Percentiles rank a stretch among this genome's conserved stretches.
phyloP scores from a whole-genome alignment of 2,329 filamentous ascomycete genomes.

The Aspergillus terreus region DNA sequence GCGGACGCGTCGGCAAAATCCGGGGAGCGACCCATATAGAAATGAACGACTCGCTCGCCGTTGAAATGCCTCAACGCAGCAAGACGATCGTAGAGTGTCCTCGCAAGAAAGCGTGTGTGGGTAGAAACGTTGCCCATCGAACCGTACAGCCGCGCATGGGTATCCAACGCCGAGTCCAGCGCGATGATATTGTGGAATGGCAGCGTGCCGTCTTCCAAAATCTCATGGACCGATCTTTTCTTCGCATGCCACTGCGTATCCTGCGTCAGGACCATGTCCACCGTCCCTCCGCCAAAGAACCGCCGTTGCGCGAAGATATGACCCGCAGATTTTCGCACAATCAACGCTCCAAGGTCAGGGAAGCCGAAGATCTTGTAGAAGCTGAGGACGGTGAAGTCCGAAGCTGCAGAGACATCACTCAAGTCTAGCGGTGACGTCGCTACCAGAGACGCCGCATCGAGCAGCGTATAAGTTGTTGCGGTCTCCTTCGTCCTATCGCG shows the following conservation, averaged over 20 bases:
- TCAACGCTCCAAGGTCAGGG: constrained; percentile 80
- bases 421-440: constrained; percentile 76
- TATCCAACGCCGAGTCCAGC: constrained; percentile 67
- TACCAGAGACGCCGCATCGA: constrained; percentile 79
- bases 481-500: constrained; percentile 30
- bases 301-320: constrained; percentile 61
- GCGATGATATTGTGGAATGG: constrained; percentile 89
- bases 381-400: constrained; percentile 84
- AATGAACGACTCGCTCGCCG: constrained; percentile 58
- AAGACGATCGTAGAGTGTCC: constrained; percentile 58
- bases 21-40: constrained; percentile 54
- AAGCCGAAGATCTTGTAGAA: constrained; percentile 99
- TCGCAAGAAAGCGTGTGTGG: constrained; percentile 66
- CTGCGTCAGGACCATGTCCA: constrained; percentile 79
- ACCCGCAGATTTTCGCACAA: constrained; percentile 70
- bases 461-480: constrained; percentile 59
- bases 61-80: constrained; percentile 65
- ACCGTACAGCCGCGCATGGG: constrained; percentile 66
- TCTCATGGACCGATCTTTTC: constrained; percentile 73
- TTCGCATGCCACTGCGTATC: constrained; percentile 78
- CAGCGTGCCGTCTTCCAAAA: constrained; percentile 85
- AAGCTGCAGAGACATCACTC: constrained; percentile 55
- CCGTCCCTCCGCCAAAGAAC: constrained; percentile 94
- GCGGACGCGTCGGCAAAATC: constrained; percentile 42
- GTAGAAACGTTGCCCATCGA: constrained; percentile 65